phyloP scores from a whole-genome alignment of 805 yeast species.

The Komagataella ulmi region DNA sequence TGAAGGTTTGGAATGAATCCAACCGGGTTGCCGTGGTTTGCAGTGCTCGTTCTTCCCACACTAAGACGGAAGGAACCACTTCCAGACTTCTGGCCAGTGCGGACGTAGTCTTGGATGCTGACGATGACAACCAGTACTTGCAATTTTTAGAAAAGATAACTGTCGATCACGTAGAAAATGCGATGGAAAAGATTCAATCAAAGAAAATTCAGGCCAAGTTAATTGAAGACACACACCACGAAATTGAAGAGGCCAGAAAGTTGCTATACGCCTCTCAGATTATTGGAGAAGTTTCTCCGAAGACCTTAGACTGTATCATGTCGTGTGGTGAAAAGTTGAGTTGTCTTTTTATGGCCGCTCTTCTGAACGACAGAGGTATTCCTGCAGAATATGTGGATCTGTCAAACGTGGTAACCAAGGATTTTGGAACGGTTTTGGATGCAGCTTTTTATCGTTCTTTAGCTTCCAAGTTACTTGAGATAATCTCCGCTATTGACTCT shows the following conservation, averaged over 20 bases:
- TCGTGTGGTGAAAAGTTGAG: conserved; percentile 89
- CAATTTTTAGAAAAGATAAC: conserved; percentile 52
- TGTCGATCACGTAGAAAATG: conserved; percentile 70
- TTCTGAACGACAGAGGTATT: conserved; percentile 74
- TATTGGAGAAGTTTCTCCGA: conserved; percentile 80
- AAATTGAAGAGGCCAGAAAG: conserved; percentile 55
- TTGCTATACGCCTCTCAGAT: conserved; percentile 78
- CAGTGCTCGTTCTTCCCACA: conserved; percentile 83
- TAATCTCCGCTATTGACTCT: conserved; percentile 16
- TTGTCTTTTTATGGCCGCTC: conserved; percentile 77
- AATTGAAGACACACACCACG: conserved; percentile 44
- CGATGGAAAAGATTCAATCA: conserved; percentile 35
- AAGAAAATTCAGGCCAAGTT: conserved; percentile 35
- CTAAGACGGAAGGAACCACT: conserved; percentile 93
- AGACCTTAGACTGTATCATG: conserved; percentile 84
- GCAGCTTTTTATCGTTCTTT: conserved; percentile 47
- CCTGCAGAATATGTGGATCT: conserved; percentile 71
- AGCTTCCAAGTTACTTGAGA: conserved; percentile 36
- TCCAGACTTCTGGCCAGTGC: conserved; percentile 78
- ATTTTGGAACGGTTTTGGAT: conserved; percentile 49
- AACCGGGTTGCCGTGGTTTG: conserved; percentile 87
- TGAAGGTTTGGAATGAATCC: conserved; percentile 45
- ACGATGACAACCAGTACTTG: conserved; percentile 31
- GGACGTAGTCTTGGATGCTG: conserved; percentile 53
- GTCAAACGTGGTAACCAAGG: conserved; percentile 55